Percentiles rank a stretch among this genome's conserved stretches.
phyloP scores from a whole-genome alignment of 1,284 basidiomycete species.

The Mycena sp. region DNA sequence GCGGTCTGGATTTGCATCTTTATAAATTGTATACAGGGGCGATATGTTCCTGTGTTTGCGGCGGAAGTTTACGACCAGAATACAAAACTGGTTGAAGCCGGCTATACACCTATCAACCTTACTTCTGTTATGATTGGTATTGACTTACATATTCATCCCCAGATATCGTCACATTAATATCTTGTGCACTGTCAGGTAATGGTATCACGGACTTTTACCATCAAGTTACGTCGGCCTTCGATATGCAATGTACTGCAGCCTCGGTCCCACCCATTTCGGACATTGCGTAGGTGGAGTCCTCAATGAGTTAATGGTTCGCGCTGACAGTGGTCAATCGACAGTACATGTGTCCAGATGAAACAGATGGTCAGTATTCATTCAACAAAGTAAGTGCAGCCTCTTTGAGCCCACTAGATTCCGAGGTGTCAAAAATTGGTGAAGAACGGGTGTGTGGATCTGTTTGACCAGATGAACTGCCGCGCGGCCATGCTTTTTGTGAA shows the following conservation, averaged over 20 bases:
- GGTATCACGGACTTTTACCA: slow-evolving; percentile 56
- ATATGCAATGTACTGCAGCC: slow-evolving; percentile 51
- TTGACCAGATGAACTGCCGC: slow-evolving; percentile 52
- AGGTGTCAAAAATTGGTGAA: slow-evolving; percentile 48
- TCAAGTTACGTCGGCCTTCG: slow-evolving; percentile 38
- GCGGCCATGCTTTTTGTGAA: slow-evolving; percentile 54
- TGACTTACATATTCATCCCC: neutral
- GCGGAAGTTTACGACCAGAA: slow-evolving; percentile 72
- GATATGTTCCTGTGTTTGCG: slow-evolving; percentile 77
- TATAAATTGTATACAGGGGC: slow-evolving; percentile 46
- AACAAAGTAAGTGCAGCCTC: neutral
- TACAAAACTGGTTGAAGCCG: slow-evolving; percentile 52
- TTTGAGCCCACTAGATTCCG: slow-evolving; percentile 39
- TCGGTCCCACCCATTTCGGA: slow-evolving; percentile 46
- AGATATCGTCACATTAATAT: no score
- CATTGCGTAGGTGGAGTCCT: neutral
- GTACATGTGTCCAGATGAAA: slow-evolving; percentile 53
- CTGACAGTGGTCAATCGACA: slow-evolving; percentile 17
- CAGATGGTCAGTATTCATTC: slow-evolving; percentile 40
- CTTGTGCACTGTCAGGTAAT: slow-evolving; percentile 54
- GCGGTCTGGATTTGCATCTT: neutral
- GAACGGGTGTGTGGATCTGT: slow-evolving; percentile 45
- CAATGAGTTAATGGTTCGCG: neutral
- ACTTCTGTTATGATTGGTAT: slow-evolving; percentile 69
- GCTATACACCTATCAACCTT: slow-evolving; percentile 67